These are phyloP conservation scores for Pulveroboletus sp. DNA, from an alignment of 768 basidiomycete species.

Conservation along the genomic window DNA sequence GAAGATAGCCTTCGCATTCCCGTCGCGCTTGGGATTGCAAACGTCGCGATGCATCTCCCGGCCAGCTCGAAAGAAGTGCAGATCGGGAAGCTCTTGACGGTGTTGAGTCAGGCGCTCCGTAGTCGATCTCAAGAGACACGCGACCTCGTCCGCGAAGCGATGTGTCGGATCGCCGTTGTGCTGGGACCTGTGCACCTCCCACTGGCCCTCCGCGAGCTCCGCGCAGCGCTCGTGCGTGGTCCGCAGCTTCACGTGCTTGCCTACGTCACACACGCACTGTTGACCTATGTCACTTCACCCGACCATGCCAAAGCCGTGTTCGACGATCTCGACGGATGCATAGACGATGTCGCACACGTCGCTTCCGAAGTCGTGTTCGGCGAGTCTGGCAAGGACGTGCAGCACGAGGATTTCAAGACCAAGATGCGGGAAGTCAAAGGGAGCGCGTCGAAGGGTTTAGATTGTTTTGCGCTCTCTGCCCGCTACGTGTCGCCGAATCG, in stretches of 20 bases:
- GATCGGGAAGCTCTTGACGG: constrained; percentile 71
- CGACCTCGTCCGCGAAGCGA: constrained; percentile 76
- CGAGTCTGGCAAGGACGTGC: constrained; percentile 84
- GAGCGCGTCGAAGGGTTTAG: constrained; percentile 78
- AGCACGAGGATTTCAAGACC: constrained; percentile 87
- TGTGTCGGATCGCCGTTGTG: constrained; percentile 70
- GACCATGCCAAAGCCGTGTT: constrained; percentile 50
- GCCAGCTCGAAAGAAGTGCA: constrained; percentile 56
- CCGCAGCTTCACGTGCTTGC: constrained; percentile 94
- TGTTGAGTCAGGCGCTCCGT: constrained; percentile 85
- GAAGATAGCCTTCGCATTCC: constrained; percentile 88
- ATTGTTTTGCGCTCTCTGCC: constrained; percentile 80
- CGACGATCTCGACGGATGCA: constrained; percentile 64
- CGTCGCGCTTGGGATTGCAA: constrained; percentile 79
- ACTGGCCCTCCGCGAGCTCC: constrained; percentile 69
- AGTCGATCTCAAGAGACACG: constrained; percentile 91
- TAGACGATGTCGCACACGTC: constrained; percentile 74
- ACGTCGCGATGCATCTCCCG: constrained; percentile 80
- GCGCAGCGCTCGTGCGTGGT: constrained; percentile 81
- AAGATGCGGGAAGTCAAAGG: constrained; percentile 88
- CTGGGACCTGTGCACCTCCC: constrained; percentile 75
- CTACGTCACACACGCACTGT: constrained; percentile 72
- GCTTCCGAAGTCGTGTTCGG: constrained; percentile 92
- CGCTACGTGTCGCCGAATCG: constrained; percentile 71
- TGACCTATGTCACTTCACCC: constrained; percentile 71